Base-by-base conservation (phyloP, 345 rosid species). In the Corymbia maculata region DNA sequence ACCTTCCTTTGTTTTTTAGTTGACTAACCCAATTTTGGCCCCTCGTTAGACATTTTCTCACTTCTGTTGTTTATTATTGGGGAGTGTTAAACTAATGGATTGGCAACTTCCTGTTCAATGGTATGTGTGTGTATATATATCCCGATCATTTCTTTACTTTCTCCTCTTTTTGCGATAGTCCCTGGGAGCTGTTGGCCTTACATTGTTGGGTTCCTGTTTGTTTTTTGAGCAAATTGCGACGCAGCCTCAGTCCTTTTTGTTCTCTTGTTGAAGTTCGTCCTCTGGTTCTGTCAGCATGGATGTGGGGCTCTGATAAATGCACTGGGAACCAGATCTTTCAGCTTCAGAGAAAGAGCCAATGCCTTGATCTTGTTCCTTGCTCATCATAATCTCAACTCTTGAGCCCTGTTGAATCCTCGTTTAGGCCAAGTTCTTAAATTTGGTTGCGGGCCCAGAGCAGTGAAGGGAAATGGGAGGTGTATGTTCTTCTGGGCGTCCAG, bases 391-490 rank as follows among this genome's bases (percentile, higher is more conserved):
- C 82, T 42, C 49, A 36, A 75, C 28, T 75, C 82, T 75, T 3
- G 26, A 70, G 47, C 9, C 44, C 9, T 36, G 36, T 5, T 70
- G 17, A 70, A 36, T 36, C 47, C 26, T 11, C 36, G 26, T 70
- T 42, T 14, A 75, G 42, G 19, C 49, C 82, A 10, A 75, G 82
- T 42, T 75, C 49, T 75, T 75, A 42, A 75, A 75, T 75, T 75
- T 42, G n/a, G 26, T 85, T 9, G 64, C 10, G 28, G 42, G 82
- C 19, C 19, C 82, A 42, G 49, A 36, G 59, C 79, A n/a, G 57
- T 86, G 36, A 85, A 88, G 89, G 88, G 92, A 45, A 89, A 96
- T 96, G 99, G 99, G 98, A 89, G 93, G 89, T 50, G 95, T 91
- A 90, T 96, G 95, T 86, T 89, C 98, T 19, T 89, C 98, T 19